Conservation (phyloP, 495 filamentous ascomycete species). For the Xylaria sp. region DNA sequence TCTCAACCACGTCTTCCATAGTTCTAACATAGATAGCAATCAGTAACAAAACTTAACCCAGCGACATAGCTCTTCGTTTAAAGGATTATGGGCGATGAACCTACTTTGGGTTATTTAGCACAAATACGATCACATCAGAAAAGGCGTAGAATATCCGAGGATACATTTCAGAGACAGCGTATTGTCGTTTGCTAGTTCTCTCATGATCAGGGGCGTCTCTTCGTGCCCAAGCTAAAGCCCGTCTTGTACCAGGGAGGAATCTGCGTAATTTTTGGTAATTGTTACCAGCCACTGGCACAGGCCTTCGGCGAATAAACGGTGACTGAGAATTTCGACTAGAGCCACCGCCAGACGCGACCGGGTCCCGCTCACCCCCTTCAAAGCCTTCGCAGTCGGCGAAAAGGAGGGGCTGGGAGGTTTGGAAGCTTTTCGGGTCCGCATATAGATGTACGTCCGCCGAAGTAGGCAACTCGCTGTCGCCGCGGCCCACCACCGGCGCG, state of each 20-base stretch:
- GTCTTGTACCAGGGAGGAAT: not conserved
- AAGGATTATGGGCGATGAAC: too few species aligned
- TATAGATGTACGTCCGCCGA: slow-evolving; percentile 27
- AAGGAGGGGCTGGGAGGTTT: not conserved
- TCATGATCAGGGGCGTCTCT: not conserved
- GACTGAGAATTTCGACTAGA: too few species aligned
- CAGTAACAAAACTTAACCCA: too few species aligned
- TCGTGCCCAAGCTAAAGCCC: not conserved
- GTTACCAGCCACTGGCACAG: not conserved
- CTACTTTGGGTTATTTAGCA: slow-evolving; percentile 46
- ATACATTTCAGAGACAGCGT: slow-evolving; percentile 52
- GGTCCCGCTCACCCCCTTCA: too few species aligned
- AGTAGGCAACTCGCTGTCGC: slow-evolving; percentile 17
- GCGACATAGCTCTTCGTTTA: too few species aligned
- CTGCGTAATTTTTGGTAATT: not conserved
- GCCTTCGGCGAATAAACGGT: too few species aligned
- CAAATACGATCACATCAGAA: slow-evolving; percentile 57
- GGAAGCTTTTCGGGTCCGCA: slow-evolving; percentile 20
- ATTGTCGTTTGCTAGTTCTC: slow-evolving; percentile 3
- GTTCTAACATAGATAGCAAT: slow-evolving; percentile 34
- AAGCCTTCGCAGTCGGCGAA: too few species aligned
- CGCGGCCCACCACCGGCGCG: slow-evolving; percentile 6
- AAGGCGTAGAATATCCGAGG: slow-evolving; percentile 59
- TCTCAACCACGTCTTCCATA: slow-evolving; percentile 36
- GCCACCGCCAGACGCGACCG: too few species aligned